Conservation (phyloP, 108 stramenopile species). For the Licmophora abbreviata region DNA sequence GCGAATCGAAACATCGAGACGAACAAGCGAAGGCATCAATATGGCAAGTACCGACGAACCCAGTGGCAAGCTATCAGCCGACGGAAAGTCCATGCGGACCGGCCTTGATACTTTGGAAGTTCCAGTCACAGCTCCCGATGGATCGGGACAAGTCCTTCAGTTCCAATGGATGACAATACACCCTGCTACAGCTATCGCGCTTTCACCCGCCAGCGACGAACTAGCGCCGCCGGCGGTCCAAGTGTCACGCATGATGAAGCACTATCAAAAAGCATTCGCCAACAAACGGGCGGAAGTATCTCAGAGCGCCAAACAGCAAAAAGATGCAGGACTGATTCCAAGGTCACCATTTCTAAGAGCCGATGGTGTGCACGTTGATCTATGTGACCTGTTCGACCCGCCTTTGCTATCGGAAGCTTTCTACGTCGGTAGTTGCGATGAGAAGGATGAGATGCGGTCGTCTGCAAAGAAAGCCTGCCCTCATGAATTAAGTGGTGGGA, state of each 20-base stretch:
- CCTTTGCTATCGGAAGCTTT: slow-evolving; percentile 1
- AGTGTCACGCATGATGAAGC: neutral
- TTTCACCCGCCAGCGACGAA: neutral
- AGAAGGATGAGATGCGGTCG: neutral
- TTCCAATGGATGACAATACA: slow-evolving; percentile 4
- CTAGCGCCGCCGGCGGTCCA: neutral
- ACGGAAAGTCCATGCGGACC: no score
- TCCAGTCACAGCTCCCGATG: neutral
- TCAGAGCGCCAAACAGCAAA: neutral
- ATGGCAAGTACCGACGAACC: no score
- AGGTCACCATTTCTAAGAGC: neutral
- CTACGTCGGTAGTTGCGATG: no score
- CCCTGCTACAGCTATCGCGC: neutral
- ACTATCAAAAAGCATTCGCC: neutral
- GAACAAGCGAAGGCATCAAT: no score
- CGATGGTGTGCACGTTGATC: neutral
- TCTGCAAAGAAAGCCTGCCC: neutral
- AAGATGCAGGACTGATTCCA: neutral
- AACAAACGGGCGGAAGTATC: neutral
- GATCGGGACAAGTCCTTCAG: neutral
- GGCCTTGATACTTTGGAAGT: slow-evolving; percentile 1
- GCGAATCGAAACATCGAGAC: no score
- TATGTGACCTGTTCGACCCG: slow-evolving; percentile 1
- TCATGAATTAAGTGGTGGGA: neutral
- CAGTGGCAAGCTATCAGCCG: no score